Evolutionary conservation across 176 grass and related monocot species (phyloP), one percentile per base, ranked within the genome.

Genomic region (Musa acuminata): DNA sequence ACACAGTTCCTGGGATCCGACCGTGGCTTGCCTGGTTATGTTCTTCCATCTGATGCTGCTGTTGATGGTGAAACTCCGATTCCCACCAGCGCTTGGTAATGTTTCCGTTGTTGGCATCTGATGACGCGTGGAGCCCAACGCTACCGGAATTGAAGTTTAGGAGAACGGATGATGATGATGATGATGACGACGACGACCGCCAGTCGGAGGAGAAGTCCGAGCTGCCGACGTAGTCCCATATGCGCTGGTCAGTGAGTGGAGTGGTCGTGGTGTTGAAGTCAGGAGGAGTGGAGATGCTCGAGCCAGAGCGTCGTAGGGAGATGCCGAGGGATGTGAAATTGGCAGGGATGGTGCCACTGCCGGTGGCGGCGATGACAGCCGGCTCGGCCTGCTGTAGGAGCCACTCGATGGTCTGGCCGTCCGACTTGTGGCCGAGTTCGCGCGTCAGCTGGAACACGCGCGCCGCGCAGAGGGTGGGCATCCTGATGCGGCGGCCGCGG

Each of bases 391-490:
- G 94, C 84, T 97, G 94, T 49, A 98, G 86, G 62, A 98, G 82
- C 94, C 94, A 98, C 86, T 98, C 94, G 78, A 98, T 98, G 66
- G 94, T 98, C 84, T 98, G 90, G 29, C 94, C 94, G 22, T 98
- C 94, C 6, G 94, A 90, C 87, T 98, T 98, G 87, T 98, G 94
- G 8, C 94, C 94, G 60, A 98, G 84, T 75, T 98, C 94, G 1
- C 94, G 81, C 8, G 94, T 98, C 19, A 98, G 87, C 86, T 98
- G 94, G 83, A 98, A 98, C 52, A 98, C 94, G 26, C 94, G 80
- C 19, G 94, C 94, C 0, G 94, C 94, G 49, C 94, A 98, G 76
- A 98, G 71, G 14, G 87, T 87, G 1, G 94, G 94, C 90, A 98
- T 98, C 52, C 94, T 83, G 94, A 98, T 98, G 77, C 94, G 87